Conservation (phyloP, 2,329 filamentous ascomycete species). For the Alternaria triticina region DNA sequence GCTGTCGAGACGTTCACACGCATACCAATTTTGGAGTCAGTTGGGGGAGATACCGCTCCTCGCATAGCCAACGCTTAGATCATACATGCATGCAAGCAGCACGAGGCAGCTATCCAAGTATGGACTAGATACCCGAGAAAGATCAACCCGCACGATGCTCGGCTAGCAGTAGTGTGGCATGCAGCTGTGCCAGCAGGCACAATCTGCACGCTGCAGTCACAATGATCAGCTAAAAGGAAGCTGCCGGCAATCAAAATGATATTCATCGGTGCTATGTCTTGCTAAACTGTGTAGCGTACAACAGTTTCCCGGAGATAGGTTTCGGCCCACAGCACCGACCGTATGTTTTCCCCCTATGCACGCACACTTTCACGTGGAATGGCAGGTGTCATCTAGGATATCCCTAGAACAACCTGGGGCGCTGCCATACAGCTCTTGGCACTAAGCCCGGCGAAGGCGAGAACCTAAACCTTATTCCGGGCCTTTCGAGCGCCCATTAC, state of each 20-base stretch:
- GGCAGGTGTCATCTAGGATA: slow-evolving; percentile 20
- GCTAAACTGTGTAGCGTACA: neutral
- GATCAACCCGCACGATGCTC: slow-evolving; percentile 1
- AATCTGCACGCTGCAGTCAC: neutral
- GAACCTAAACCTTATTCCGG: slow-evolving; percentile 21
- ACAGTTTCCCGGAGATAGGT: slow-evolving; percentile 1
- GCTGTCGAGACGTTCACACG: neutral
- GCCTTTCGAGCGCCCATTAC: slow-evolving; percentile 17
- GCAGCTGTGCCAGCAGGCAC: slow-evolving; percentile 1
- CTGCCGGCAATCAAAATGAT: neutral
- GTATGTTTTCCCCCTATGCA: slow-evolving; percentile 3
- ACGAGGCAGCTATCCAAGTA: slow-evolving; percentile 2
- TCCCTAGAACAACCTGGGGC: slow-evolving; percentile 13
- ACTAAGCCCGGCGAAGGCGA: slow-evolving; percentile 27
- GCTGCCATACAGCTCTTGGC: slow-evolving; percentile 17
- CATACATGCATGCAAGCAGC: slow-evolving; percentile 11
- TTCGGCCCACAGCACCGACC: neutral
- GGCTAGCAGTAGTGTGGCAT: slow-evolving; percentile 6
- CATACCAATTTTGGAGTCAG: neutral
- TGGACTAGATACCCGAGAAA: slow-evolving; percentile 2
- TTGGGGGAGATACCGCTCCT: neutral
- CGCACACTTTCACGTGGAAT: slow-evolving; percentile 18
- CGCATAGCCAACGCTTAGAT: slow-evolving; percentile 3
- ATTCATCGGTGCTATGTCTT: neutral
- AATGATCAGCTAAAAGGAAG: slow-evolving; percentile 4